phyloP scores from a whole-genome alignment of 1,139 yeast species.

The Zhuliangozyma parablackwelliae region DNA sequence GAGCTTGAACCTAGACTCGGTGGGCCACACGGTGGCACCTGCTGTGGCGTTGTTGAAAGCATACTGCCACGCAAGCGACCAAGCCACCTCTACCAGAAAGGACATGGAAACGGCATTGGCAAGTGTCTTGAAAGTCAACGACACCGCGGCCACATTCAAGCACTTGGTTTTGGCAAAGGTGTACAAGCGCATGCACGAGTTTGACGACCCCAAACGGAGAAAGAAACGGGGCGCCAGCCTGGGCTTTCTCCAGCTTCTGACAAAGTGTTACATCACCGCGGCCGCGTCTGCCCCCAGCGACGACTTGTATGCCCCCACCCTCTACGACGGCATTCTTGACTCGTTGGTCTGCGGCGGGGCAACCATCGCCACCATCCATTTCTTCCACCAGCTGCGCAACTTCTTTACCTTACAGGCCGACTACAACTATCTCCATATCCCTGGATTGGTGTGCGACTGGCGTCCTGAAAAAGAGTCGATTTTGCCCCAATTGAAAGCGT shows the following conservation, averaged over 20 bases:
- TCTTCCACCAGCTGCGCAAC: conserved; percentile 8
- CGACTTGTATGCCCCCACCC: conserved; percentile 6
- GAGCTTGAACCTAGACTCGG: too few relatives aligned
- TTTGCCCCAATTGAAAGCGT: not conserved
- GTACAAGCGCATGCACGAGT: conserved; percentile 3
- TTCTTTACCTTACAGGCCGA: conserved; percentile 5
- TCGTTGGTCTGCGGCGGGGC: conserved; percentile 1
- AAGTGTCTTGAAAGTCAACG: not conserved
- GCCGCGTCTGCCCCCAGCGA: conserved; percentile 1
- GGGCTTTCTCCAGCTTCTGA: too few relatives aligned
- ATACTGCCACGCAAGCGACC: conserved; percentile 6
- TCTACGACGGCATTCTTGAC: conserved; percentile 9
- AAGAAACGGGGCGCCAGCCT: not conserved
- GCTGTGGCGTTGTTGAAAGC: conserved; percentile 1
- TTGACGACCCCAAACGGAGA: conserved; percentile 1
- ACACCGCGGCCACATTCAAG: conserved; percentile 1
- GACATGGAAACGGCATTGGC: not conserved
- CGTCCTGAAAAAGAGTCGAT: not conserved
- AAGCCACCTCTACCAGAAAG: conserved; percentile 1
- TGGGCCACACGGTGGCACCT: too few relatives aligned
- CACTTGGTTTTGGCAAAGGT: conserved; percentile 4
- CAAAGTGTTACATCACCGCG: too few relatives aligned
- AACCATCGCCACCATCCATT: conserved; percentile 2
- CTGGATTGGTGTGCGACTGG: conserved; percentile 6
- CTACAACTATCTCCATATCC: conserved; percentile 8